Conservation (phyloP, 371 early-diverging fungal genomes). For the Rhizopus sp. region DNA sequence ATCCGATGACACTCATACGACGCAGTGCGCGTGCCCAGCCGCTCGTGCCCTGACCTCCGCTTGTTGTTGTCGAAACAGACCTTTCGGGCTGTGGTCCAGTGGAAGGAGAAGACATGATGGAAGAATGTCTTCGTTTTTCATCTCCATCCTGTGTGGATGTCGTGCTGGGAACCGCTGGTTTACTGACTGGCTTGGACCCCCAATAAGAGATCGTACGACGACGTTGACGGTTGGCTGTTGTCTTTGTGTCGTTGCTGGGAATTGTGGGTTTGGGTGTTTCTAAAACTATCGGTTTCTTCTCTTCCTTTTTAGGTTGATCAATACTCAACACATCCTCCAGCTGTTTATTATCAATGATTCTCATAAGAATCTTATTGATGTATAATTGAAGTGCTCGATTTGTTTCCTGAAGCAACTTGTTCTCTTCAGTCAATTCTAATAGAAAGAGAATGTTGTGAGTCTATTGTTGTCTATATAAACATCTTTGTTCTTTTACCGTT, state of each 20-base stretch:
- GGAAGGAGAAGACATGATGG: conserved; percentile 4
- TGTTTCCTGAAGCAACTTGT: conserved; percentile 44
- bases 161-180: conserved; percentile 2
- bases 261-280: not conserved
- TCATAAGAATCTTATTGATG: conserved; percentile 55
- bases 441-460: not conserved
- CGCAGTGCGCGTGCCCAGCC: conserved; percentile 53
- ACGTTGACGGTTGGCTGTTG: conserved; percentile 27
- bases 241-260: not conserved
- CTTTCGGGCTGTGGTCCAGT: conserved; percentile 18
- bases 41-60: conserved; percentile 14
- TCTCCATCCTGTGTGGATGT: conserved; percentile 2
- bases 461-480: not conserved
- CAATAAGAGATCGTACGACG: conserved; percentile 55
- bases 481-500: conserved; percentile 19
- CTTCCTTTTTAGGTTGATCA: conserved; percentile 37
- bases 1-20: conserved; percentile 50
- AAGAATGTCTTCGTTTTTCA: conserved; percentile 21
- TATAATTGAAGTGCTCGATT: conserved; percentile 52
- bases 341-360: conserved; percentile 49
- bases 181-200: conserved; percentile 28
- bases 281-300: conserved; percentile 14
- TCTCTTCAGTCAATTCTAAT: conserved; percentile 47
- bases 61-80: conserved; percentile 21
- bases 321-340: conserved; percentile 53